These are phyloP conservation scores for Aspergillus heteromorphus DNA, from an alignment of 495 filamentous ascomycete species.

Conservation along the genomic window DNA sequence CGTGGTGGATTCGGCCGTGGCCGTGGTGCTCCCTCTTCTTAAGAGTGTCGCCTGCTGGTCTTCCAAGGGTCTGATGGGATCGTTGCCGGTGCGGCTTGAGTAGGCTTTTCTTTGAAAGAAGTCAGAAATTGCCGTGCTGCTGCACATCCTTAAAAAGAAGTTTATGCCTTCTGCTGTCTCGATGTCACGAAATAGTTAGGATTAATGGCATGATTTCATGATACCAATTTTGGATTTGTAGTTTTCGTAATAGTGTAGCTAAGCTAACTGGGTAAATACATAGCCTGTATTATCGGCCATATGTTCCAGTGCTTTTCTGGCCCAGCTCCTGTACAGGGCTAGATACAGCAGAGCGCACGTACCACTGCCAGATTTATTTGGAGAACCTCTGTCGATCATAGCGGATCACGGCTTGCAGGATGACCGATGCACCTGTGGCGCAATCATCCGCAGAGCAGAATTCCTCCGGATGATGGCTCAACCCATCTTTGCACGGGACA, in stretches of 20 bases:
- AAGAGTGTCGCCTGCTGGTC: conserved; percentile 33
- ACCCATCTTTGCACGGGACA: conserved; percentile 58
- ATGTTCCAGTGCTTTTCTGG: neutral
- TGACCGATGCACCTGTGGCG: conserved; percentile 56
- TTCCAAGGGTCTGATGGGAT: conserved; percentile 29
- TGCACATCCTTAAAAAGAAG: conserved; percentile 26
- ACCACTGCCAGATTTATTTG: neutral
- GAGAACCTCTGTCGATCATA: conserved; percentile 50
- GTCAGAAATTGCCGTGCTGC: conserved; percentile 27
- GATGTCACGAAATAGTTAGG: conserved; percentile 29
- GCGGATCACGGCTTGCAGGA: conserved; percentile 53
- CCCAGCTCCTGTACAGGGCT: neutral
- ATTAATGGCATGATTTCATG: conserved; percentile 31
- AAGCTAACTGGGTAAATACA: no score
- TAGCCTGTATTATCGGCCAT: neutral
- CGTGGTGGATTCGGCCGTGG: conserved; percentile 93
- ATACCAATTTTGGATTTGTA: conserved; percentile 10
- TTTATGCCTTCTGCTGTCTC: conserved; percentile 21
- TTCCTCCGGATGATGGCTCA: conserved; percentile 61
- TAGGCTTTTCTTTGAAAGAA: conserved; percentile 18
- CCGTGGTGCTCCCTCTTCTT: conserved; percentile 70
- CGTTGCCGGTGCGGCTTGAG: conserved; percentile 28
- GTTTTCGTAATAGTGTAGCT: neutral
- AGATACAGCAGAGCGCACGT: neutral
- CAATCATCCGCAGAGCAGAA: conserved; percentile 58